Percentiles rank a stretch among this genome's conserved stretches.
These are phyloP conservation scores for Cercospora berteroae DNA, from an alignment of 2,329 filamentous ascomycete genomes.

Conservation along the genomic window DNA sequence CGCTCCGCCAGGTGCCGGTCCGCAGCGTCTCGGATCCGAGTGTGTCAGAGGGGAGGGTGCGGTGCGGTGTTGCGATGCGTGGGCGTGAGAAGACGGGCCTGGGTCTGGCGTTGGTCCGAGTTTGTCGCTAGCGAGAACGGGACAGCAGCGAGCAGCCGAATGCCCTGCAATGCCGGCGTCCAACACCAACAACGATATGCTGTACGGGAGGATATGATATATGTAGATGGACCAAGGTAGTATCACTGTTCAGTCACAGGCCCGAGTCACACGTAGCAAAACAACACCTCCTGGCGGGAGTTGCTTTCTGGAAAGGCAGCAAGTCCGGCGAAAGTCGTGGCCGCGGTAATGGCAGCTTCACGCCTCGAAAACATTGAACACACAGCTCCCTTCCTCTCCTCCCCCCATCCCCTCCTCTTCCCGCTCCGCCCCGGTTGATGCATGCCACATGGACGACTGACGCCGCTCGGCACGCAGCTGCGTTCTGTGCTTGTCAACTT, in stretches of 20 bases:
- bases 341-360: background rate
- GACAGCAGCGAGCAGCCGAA: background rate
- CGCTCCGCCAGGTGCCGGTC: background rate
- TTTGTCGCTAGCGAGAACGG: background rate
- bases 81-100: slow-evolving; percentile 3
- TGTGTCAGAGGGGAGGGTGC: background rate
- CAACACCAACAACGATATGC: background rate
- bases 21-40: background rate
- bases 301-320: background rate
- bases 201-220: background rate
- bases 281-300: slow-evolving; percentile 3
- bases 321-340: slow-evolving; percentile 4
- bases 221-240: background rate
- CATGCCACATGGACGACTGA: slow-evolving; percentile 38
- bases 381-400: background rate
- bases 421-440: slow-evolving; percentile 23
- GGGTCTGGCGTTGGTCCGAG: slow-evolving; percentile 3
- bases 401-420: background rate
- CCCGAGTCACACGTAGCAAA: background rate
- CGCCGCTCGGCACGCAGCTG: slow-evolving; percentile 37
- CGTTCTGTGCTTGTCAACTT: slow-evolving; percentile 29
- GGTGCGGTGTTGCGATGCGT: background rate
- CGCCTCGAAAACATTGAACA: background rate
- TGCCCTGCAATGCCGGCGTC: background rate
- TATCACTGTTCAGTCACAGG: background rate